Evolutionary conservation across 345 rosid genomes (phyloP).

Genomic region (Sonneratia alba): DNA sequence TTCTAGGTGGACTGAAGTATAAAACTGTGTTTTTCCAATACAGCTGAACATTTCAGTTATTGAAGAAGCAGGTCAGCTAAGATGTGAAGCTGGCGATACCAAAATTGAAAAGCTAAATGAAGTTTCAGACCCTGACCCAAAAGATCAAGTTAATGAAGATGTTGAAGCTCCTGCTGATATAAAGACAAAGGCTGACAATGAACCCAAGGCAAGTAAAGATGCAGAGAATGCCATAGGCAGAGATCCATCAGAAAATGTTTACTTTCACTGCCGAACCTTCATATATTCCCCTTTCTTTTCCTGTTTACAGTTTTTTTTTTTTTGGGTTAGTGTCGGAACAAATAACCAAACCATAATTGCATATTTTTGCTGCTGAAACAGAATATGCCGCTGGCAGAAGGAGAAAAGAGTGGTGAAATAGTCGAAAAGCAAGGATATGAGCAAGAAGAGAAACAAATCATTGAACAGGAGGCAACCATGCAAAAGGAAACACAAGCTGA

Average conservation of each 20-base stretch:
- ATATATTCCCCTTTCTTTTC: neutral
- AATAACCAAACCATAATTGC: neutral
- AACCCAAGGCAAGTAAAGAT: slow-evolving; percentile 7
- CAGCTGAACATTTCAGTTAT: slow-evolving; percentile 3
- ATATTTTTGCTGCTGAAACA: neutral
- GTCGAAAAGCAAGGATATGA: too few species aligned
- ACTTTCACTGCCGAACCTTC: neutral
- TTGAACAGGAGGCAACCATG: neutral
- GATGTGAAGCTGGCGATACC: slow-evolving; percentile 5
- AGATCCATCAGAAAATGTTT: slow-evolving; percentile 1
- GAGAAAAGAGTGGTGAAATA: neutral
- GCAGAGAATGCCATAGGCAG: neutral
- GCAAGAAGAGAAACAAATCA: neutral
- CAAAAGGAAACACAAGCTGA: slow-evolving; percentile 2
- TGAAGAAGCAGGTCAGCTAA: slow-evolving; percentile 10
- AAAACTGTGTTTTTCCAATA: neutral
- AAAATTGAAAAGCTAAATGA: neutral
- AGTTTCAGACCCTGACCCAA: slow-evolving; percentile 10
- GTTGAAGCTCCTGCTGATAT: neutral
- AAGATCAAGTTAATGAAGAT: slow-evolving; percentile 7
- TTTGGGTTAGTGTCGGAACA: neutral
- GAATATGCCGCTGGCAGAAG: neutral
- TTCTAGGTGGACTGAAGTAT: neutral
- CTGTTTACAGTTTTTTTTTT: neutral
- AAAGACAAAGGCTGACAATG: slow-evolving; percentile 3